Conservation (phyloP, 768 basidiomycete genomes). For the Kwoniella europaea region DNA sequence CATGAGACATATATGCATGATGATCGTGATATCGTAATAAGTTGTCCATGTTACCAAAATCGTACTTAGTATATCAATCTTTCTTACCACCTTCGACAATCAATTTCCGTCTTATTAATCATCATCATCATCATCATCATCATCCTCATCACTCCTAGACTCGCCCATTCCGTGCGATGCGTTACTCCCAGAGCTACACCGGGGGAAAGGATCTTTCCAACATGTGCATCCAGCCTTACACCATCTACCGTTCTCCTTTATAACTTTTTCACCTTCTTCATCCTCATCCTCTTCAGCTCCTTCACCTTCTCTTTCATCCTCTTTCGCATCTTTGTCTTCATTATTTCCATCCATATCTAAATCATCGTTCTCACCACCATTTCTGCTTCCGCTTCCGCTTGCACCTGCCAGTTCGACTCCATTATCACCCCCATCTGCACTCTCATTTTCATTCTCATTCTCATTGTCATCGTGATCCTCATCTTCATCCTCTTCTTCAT, state of each 20-base stretch:
- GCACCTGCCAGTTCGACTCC: neutral
- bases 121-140: neutral
- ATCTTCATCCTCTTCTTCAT: neutral
- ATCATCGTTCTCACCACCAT: neutral
- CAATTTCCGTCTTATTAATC: neutral
- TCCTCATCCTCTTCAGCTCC: neutral
- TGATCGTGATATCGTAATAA: too few relatives aligned
- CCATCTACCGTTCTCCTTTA: neutral
- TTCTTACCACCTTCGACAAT: neutral
- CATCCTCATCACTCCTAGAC: neutral
- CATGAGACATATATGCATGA: too few relatives aligned
- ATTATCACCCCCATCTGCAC: neutral
- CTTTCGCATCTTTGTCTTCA: neutral
- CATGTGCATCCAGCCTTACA: slow-evolving; percentile 3
- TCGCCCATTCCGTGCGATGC: neutral
- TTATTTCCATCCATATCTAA: neutral
- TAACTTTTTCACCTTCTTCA: neutral
- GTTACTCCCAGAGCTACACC: neutral
- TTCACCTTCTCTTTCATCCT: neutral
- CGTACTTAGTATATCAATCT: neutral
- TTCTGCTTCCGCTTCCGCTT: too few relatives aligned
- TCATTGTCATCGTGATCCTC: neutral
- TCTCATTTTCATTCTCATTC: neutral
- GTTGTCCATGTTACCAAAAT: neutral
- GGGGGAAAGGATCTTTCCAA: neutral